Evolutionary conservation across 2,329 filamentous ascomycete species (phyloP).

Genomic region (Sporothrix brunneoviolacea): DNA sequence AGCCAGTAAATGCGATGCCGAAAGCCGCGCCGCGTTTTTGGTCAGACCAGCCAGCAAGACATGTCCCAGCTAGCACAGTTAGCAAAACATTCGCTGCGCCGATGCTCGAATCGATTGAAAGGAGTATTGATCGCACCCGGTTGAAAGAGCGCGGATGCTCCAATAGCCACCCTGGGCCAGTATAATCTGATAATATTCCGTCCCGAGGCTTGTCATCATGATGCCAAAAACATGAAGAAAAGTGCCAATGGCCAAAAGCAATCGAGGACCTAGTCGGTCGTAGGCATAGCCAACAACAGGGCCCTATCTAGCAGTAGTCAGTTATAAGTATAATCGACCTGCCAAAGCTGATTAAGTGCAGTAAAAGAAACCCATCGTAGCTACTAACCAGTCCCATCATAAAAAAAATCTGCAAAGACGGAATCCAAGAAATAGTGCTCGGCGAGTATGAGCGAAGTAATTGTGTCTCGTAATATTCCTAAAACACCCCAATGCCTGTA

Average conservation of each 20-base stretch:
- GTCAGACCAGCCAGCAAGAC: slow-evolving; percentile 25
- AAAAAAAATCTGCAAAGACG: slow-evolving; percentile 42
- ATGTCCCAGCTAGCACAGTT: no score
- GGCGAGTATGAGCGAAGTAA: slow-evolving; percentile 36
- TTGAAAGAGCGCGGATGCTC: slow-evolving; percentile 32
- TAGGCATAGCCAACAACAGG: slow-evolving; percentile 36
- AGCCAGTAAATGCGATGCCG: slow-evolving; percentile 21
- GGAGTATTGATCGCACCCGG: no score
- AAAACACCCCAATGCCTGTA: slow-evolving; percentile 36
- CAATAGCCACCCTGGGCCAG: slow-evolving; percentile 33
- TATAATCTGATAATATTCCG: slow-evolving; percentile 35
- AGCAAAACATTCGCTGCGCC: no score
- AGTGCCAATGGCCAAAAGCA: slow-evolving; percentile 44
- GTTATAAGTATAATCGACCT: no score
- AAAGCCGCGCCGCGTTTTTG: slow-evolving; percentile 23
- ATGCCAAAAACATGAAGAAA: slow-evolving; percentile 53
- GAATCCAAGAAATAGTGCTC: slow-evolving; percentile 44
- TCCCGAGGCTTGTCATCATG: slow-evolving; percentile 54
- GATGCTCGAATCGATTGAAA: no score
- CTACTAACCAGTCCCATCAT: slow-evolving; percentile 3
- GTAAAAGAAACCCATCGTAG: no score
- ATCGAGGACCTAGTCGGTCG: slow-evolving; percentile 56
- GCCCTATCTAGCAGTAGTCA: no score
- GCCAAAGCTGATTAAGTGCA: no score
- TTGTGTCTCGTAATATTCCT: slow-evolving; percentile 41